Base-by-base conservation (phyloP, 352 stramenopile species). In the Phytophthora nicotianae region DNA sequence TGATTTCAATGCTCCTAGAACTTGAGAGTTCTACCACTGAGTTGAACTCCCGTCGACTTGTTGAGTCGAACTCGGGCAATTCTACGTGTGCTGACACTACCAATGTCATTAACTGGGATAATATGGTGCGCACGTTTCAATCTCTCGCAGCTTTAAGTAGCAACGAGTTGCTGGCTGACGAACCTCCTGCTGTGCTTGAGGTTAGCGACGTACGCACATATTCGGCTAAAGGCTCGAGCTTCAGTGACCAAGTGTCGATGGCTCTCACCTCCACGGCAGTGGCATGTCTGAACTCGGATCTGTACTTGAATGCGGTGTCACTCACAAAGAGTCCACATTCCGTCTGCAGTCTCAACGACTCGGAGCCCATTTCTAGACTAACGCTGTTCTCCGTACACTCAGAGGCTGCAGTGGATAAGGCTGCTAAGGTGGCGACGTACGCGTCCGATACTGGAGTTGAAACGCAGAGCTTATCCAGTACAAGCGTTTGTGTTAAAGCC, bases 231-330 rank as follows among this genome's bases (percentile, higher is more conserved):
- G 79, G 78, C 14, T 54, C 65, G 13, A 65, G 23, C 21, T 57
- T 75, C 41, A 43, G 58, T 0, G 6, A 32, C 8, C n/a, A 46
- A 46, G 37, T 91, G n/a, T 48, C 53, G 0, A 71, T 91, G 17
- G 70, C 58, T 26, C 75, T 93, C 20, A 90, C 82, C 6, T 51
- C 66, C 4, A 56, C 62, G 7, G 64, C 81, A 3, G 24, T 79
- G 2, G 60, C 54, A 11, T 93, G 82, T 63, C 60, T 93, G 0
- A 65, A 70, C 14, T 24, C 69, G 0, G 50, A 81, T 32, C 52
- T 90, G 6, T 89, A 81, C 55, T 11, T 90, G 16, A 83, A 76
- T 29, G 72, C 65, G 3, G 75, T 93, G 13, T 63, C 77, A 38
- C 46, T 90, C 19, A 24, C 20, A 1, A 62, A 43, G 4, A 62